Evolutionary conservation across 2,329 filamentous ascomycete genomes (phyloP).

Genomic region (Paraphaeosphaeria minitans): DNA sequence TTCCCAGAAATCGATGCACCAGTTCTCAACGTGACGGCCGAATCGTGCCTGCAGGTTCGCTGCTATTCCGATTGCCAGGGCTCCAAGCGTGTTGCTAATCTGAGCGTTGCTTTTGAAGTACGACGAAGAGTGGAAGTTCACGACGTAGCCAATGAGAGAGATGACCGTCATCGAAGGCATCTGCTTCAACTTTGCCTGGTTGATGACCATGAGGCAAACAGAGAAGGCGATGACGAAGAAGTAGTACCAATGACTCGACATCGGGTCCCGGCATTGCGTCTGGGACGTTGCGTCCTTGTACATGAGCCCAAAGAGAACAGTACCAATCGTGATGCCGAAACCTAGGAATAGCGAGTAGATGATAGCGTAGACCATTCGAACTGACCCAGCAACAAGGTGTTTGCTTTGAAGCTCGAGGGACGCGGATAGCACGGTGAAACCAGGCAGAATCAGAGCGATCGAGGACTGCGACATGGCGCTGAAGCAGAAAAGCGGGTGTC

Average conservation of each 20-base stretch:
- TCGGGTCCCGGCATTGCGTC: constrained; percentile 51
- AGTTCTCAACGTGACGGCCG: constrained; percentile 64
- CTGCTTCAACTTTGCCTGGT: constrained; percentile 81
- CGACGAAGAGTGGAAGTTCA: constrained; percentile 73
- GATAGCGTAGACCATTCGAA: constrained; percentile 59
- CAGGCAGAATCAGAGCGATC: constrained; percentile 57
- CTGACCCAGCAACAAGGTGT: constrained; percentile 56
- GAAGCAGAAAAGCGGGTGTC: constrained; percentile 55
- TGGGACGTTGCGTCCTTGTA: constrained; percentile 53
- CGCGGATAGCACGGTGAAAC: constrained; percentile 58
- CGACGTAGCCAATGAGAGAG: constrained; percentile 72
- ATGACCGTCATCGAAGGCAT: constrained; percentile 77
- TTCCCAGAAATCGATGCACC: constrained; percentile 61
- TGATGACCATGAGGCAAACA: constrained; percentile 74
- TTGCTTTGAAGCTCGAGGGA: constrained; percentile 56
- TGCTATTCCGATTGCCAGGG: constrained; percentile 74
- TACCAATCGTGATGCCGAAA: constrained; percentile 58
- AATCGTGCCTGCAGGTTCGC: constrained; percentile 79
- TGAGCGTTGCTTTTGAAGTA: constrained; percentile 73
- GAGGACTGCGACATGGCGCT: constrained; percentile 57
- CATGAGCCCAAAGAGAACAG: constrained; percentile 56
- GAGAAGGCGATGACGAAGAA: constrained; percentile 77
- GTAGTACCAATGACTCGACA: constrained; percentile 64
- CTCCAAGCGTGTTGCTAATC: constrained; percentile 77
- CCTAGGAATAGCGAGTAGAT: constrained; percentile 60